Base-by-base conservation (phyloP, 2,329 filamentous ascomycete species). In the Microthyrium microscopicum region DNA sequence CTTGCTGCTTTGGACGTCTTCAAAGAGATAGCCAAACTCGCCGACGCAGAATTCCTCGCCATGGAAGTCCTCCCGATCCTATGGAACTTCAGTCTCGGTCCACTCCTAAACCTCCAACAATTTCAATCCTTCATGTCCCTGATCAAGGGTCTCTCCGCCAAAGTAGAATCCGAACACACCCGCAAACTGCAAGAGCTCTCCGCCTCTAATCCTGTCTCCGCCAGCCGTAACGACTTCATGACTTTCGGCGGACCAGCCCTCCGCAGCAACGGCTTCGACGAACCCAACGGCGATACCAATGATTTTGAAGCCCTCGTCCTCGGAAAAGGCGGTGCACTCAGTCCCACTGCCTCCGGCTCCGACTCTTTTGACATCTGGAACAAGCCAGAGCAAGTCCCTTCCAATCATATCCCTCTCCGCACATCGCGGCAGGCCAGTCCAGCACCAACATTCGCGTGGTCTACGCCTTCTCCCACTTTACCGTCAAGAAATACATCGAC, bases 271-370 rank as follows among this genome's bases (percentile, higher is more conserved):
- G 73, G 73, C 18, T 42, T 60, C 26, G 67, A 64, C 31, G 63
- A 66, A 6, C 62, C 66, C 4, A 64, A 54, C n/a, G 61, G 61
- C n/a, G 64, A 60, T 9, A 66, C 78, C 31, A 83, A 91, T 48
- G 83, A 91, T 48, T 98, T 95, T 47, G 85, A 93, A 51, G 71
- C 71, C 2, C 70, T 98, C 3, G 85, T 98, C 33, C 83, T 91
- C 47, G 87, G 87, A 59, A 64, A 22, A 30, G 29, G 16, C 9
- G 9, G 7, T 12, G 29, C 29, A n/a, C 44, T 46, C 24, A 29
- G 55, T 48, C 19, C 54, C 48, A 36, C 45, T 30, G 42, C 46
- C 12, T 47, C 48, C 9, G 47, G 47, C n/a, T n/a, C n/a, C 31
- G 55, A 62, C 29, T 37, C 52, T 21, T 56, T 62, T 40, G 58